Conservation (phyloP, 345 rosid species). For the Turnera subulata region DNA sequence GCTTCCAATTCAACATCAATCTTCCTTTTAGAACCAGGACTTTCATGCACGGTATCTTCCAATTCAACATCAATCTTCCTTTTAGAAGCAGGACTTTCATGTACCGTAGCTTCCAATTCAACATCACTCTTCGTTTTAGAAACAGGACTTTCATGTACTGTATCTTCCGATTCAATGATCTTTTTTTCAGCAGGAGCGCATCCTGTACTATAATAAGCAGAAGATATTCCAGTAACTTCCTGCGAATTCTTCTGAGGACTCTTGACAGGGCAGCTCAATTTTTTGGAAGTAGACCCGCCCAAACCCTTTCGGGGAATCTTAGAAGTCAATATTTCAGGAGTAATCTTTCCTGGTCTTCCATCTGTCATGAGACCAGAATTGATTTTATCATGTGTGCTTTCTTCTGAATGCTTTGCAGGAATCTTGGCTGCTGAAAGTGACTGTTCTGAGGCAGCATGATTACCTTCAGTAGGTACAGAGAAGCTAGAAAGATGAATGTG, state of each 20-base stretch:
- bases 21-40: too few species aligned
- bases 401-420: conserved; percentile 24
- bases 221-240: conserved; percentile 22
- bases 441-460: conserved; percentile 29
- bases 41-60: too few species aligned
- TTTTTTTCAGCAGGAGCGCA: conserved; percentile 6
- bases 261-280: conserved; percentile 29
- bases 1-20: too few species aligned
- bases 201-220: conserved; percentile 25
- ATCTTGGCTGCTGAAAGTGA: conserved; percentile 27
- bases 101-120: too few species aligned
- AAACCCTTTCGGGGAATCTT: conserved; percentile 19
- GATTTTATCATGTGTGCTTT: conserved; percentile 18
- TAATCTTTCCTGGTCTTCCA: conserved; percentile 26
- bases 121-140: too few species aligned
- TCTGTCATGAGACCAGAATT: conserved; percentile 11
- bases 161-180: too few species aligned
- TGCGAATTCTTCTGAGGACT: conserved; percentile 19
- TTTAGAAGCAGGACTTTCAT: neutral
- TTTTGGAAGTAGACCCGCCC: conserved; percentile 23
- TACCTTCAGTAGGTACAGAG: conserved; percentile 41
- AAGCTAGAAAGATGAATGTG: conserved; percentile 41
- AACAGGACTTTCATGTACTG: too few species aligned
- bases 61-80: conserved; percentile 8
- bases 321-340: conserved; percentile 45